Base-by-base conservation (phyloP, 495 filamentous ascomycete species). In the Lasiosphaeria miniovina region DNA sequence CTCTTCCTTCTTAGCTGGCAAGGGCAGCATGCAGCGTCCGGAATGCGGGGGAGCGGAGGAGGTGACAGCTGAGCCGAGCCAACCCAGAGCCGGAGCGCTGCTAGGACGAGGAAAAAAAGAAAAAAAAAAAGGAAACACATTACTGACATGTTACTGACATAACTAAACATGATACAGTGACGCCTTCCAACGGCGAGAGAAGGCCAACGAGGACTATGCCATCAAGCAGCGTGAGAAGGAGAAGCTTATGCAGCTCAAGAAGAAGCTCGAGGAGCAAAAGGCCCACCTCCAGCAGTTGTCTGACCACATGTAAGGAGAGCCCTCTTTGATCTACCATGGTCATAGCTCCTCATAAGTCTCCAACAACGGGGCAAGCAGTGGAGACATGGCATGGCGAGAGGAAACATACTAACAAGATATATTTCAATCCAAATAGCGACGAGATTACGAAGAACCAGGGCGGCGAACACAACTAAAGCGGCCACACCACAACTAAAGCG, bases 161-260 rank as follows among this genome's bases (percentile, higher is more conserved):
- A 6, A 36, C 10, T 15, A 48, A 9, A 24, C 38, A 15, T 32
- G 8, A 10, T 43, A 36, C 61, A 93, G 93, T 60, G 94, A 99
- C 71, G 81, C 88, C 53, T 99, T 96, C 84, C 88, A 88, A 71
- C 86, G 86, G 71, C 91, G 94, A 65, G 94, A 99, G 77, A 86
- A 86, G 62, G 93, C 93, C 60, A 81, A 80, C 70, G 94, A 99
- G 77, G 86, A 89, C 70, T 82, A 82, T 62, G 88, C 89, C 78
- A 90, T 99, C 75, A 79, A 83, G 54, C 78, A 90, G 80, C 86
- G 89, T 67, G 94, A 99, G 83, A 79, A 84, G 73, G 83, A 88
- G 77, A 96, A 96, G 89, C 86, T 85, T 54, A 70, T 87, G 24
- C 74, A 77, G 68, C 83, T 97, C 60, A 87, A 83, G 75, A 83